Evolutionary conservation across 305 asterid species (phyloP).

Genomic region (Petunia hybrid): DNA sequence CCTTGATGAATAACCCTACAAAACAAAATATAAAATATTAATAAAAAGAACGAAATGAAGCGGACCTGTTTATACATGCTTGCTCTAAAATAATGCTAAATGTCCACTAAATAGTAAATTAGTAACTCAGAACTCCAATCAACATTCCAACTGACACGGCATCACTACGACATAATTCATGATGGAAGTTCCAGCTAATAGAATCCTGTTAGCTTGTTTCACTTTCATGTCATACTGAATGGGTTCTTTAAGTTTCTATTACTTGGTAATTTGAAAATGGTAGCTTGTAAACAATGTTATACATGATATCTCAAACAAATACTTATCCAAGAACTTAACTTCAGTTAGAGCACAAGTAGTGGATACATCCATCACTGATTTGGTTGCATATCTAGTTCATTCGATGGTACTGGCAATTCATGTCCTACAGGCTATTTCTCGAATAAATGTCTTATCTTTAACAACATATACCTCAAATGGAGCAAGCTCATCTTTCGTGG

Average conservation of each 20-base stretch:
- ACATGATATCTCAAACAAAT: background rate
- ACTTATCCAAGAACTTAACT: constrained; percentile 6
- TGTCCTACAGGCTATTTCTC: background rate
- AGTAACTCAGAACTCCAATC: background rate
- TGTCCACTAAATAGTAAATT: constrained; percentile 10
- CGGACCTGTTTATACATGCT: background rate
- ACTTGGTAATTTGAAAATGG: background rate
- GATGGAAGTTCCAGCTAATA: constrained; percentile 1
- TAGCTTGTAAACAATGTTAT: background rate
- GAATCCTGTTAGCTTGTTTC: constrained; percentile 9
- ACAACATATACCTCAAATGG: constrained; percentile 58
- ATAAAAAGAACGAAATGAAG: constrained; percentile 4
- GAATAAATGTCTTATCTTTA: background rate
- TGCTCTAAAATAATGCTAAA: background rate
- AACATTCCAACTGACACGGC: background rate
- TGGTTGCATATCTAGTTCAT: constrained; percentile 21
- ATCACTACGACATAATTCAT: background rate
- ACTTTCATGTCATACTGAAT: background rate
- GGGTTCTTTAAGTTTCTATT: background rate
- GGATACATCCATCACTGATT: background rate
- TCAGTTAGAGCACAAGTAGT: background rate
- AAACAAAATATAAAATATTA: background rate
- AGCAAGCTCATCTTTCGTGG: constrained; percentile 78
- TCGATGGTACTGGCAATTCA: background rate
- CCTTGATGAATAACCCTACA: constrained; percentile 79